phyloP scores from a whole-genome alignment of 2,329 filamentous ascomycete genomes.

The Diaporthe humulicola region DNA sequence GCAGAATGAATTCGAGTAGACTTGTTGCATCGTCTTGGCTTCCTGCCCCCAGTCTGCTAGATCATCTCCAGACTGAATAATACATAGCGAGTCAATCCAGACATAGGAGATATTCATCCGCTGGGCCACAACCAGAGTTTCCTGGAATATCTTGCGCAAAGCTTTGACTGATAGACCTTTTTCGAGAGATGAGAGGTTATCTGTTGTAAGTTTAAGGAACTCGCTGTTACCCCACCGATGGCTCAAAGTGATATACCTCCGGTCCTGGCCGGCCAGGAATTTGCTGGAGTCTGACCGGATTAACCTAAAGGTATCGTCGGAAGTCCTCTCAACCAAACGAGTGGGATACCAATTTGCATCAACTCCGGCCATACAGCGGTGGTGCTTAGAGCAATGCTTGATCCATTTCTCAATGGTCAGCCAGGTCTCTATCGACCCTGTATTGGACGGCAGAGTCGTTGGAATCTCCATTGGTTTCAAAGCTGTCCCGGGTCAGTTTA shows the following conservation, averaged over 20 bases:
- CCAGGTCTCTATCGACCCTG: background rate
- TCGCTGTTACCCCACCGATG: background rate
- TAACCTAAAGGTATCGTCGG: background rate
- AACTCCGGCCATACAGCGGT: background rate
- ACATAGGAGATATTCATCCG: background rate
- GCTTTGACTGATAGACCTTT: background rate
- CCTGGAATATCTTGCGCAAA: background rate
- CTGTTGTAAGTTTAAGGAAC: background rate
- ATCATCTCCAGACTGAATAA: background rate
- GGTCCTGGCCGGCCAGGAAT: accelerated
- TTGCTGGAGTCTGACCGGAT: background rate
- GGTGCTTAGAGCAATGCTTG: background rate
- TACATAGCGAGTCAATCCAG: constrained; percentile 18
- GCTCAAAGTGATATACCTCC: background rate
- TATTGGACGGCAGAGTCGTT: background rate
- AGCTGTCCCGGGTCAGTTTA: background rate
- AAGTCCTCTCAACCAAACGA: background rate
- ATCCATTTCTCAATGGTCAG: background rate
- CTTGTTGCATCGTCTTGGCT: background rate
- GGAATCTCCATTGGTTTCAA: accelerated
- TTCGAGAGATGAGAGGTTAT: background rate
- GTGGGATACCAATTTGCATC: background rate
- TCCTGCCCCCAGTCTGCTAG: constrained; percentile 3
- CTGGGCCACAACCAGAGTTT: background rate
- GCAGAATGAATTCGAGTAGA: background rate